Conservation (phyloP, 208 protist species). For the Trypanosomatidae sp. region DNA sequence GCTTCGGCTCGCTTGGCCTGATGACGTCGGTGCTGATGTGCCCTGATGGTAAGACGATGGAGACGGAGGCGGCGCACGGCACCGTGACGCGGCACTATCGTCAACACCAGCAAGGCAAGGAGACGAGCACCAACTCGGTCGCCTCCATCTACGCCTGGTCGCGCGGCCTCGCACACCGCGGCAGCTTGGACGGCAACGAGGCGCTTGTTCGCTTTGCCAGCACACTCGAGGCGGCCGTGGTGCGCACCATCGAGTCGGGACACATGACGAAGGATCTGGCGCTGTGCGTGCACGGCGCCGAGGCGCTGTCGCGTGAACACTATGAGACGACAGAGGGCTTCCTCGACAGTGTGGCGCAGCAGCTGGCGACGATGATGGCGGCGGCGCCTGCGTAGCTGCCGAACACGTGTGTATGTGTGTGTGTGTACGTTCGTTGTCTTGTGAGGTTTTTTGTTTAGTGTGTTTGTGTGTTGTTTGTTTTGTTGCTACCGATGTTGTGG, state of each 20-base stretch:
- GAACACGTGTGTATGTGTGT: slow-evolving; percentile 1
- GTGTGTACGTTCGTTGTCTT: not conserved
- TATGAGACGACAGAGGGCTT: slow-evolving; percentile 85
- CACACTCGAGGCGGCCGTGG: slow-evolving; percentile 83
- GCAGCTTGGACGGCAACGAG: slow-evolving; percentile 91
- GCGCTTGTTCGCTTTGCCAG: slow-evolving; percentile 79
- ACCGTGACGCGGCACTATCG: slow-evolving; percentile 97
- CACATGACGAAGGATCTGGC: slow-evolving; percentile 98
- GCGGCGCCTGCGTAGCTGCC: too few species aligned
- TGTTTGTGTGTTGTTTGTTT: too few species aligned
- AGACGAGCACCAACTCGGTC: slow-evolving; percentile 96
- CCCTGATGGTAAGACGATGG: slow-evolving; percentile 95
- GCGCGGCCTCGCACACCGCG: slow-evolving; percentile 90
- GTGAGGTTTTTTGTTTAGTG: not conserved
- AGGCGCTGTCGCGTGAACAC: slow-evolving; percentile 58
- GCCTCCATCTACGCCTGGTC: slow-evolving; percentile 98
- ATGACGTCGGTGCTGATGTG: slow-evolving; percentile 97
- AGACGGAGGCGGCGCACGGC: slow-evolving; percentile 96
- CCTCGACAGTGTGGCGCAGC: slow-evolving; percentile 65
- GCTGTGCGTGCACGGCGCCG: slow-evolving; percentile 84
- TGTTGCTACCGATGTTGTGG: not conserved
- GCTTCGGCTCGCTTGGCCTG: slow-evolving; percentile 94
- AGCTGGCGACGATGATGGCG: slow-evolving; percentile 34
- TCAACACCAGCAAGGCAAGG: slow-evolving; percentile 91
- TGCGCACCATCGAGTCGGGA: slow-evolving; percentile 88